Evolutionary conservation across 2,329 filamentous ascomycete species (phyloP).

Genomic region (Epicoccum sorghinum): DNA sequence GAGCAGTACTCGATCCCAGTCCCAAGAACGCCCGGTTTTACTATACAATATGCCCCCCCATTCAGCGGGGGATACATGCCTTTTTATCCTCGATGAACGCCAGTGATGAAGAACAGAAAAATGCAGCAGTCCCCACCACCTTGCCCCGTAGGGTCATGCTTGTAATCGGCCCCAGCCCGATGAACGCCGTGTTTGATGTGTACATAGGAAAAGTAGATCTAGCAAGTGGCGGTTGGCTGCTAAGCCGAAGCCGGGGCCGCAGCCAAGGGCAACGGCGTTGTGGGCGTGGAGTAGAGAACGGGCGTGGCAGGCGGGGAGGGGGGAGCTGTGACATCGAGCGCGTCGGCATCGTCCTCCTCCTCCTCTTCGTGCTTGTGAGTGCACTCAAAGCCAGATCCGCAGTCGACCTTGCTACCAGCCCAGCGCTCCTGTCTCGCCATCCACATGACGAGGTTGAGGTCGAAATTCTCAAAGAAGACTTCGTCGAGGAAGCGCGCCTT

Average conservation of each 20-base stretch:
- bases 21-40: too few relatives aligned
- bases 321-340: constrained; percentile 22
- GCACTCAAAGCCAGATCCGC: constrained; percentile 10
- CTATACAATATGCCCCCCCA: too few relatives aligned
- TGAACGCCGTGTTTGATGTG: too few relatives aligned
- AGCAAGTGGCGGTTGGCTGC: background rate
- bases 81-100: too few relatives aligned
- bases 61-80: too few relatives aligned
- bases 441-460: constrained; percentile 51
- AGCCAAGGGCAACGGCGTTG: constrained; percentile 18
- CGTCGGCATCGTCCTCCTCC: background rate
- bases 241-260: constrained; percentile 5
- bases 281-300: constrained; percentile 18
- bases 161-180: too few relatives aligned
- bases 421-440: constrained; percentile 43
- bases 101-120: too few relatives aligned
- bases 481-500: constrained; percentile 58
- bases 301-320: constrained; percentile 33
- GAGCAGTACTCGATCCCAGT: too few relatives aligned
- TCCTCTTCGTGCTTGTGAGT: constrained; percentile 5
- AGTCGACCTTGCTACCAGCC: constrained; percentile 23
- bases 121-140: too few relatives aligned
- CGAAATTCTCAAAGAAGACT: constrained; percentile 53
- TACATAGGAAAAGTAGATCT: background rate
- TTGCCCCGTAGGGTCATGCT: too few relatives aligned